Conservation (phyloP, 306 rosid genomes). For the Chamaecrista fasciculata region DNA sequence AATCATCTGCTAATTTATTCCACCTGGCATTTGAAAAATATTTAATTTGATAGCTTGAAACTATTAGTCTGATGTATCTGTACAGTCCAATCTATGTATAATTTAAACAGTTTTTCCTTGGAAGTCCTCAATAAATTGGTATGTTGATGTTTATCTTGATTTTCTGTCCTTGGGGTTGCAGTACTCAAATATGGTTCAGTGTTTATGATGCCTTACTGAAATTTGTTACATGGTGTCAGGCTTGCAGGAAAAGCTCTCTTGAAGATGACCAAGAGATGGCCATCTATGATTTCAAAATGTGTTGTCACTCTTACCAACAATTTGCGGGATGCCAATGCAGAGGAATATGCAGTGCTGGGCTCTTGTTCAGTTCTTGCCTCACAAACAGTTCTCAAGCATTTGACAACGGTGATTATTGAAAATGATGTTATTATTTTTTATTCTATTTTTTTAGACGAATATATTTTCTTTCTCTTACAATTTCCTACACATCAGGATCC, state of each 20-base stretch:
- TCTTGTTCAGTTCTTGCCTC: constrained; percentile 94
- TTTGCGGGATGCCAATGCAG: constrained; percentile 57
- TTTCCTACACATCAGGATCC: constrained; percentile 65
- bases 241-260: constrained; percentile 89
- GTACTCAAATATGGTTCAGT: too few species aligned
- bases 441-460: constrained; percentile 23
- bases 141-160: constrained; percentile 23
- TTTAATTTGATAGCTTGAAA: constrained; percentile 20
- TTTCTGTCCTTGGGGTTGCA: constrained; percentile 14
- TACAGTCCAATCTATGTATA: constrained; percentile 8
- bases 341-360: constrained; percentile 85
- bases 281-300: constrained; percentile 89
- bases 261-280: constrained; percentile 95
- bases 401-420: constrained; percentile 62
- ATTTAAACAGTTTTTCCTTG: constrained; percentile 23
- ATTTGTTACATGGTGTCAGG: constrained; percentile 45
- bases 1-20: constrained; percentile 11
- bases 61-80: background rate
- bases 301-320: constrained; percentile 72
- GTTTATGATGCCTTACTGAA: constrained; percentile 30
- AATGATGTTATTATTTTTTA: constrained; percentile 20
- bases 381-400: constrained; percentile 89
- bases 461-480: constrained; percentile 28
- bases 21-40: constrained; percentile 8
- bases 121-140: constrained; percentile 15